Base-by-base conservation (phyloP, 352 stramenopile species). In the Thalassiosira delicatula region DNA sequence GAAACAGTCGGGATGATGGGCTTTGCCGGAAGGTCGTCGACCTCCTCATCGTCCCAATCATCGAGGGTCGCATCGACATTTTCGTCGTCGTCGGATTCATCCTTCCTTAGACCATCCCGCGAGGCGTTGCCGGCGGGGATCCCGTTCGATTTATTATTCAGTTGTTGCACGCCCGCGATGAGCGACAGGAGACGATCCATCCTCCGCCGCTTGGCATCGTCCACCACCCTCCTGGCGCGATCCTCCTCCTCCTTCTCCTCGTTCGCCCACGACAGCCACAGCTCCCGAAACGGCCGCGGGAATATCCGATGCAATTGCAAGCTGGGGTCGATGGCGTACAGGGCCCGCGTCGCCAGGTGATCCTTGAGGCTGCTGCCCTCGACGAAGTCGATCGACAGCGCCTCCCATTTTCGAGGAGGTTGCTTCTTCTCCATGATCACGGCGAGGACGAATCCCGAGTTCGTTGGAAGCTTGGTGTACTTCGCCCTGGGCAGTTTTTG, bases 221-320 rank as follows among this genome's bases (percentile, higher is more conserved):
- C 37, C 19, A 68, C 21, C 33, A 53, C 21, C 49, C 80, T 1
- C 69, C 66, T 14, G 14, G 40, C 54, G 46, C 44, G 3, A 14
- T 79, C 61, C 23, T 75, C 82, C 12, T 72, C 79, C 2, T 86
- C 46, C 67, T 85, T 63, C 30, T 74, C 46, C 32, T 84, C 23
- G 14, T 86, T 70, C 11, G 83, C 56, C 87, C 85, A 92, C 23
- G 78, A 90, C 25, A 83, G 33, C 96, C 96, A 98, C 82, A 98
- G 88, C 2, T 95, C 90, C 7, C 94, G 93, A 70, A 96, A 97
- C 19, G 86, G n/a, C 1, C 93, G 94, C 0, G 95, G 95, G 30
- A 98, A 88, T 53, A 98, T 88, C 14, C 90, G 91, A 82, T 98
- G 96, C 0, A 98, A 80, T 29, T 93, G 95, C 30, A 97, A 79